Base-by-base conservation (phyloP, 371 early-diverging fungal genomes). In the Basidiobolus meristosporus region DNA sequence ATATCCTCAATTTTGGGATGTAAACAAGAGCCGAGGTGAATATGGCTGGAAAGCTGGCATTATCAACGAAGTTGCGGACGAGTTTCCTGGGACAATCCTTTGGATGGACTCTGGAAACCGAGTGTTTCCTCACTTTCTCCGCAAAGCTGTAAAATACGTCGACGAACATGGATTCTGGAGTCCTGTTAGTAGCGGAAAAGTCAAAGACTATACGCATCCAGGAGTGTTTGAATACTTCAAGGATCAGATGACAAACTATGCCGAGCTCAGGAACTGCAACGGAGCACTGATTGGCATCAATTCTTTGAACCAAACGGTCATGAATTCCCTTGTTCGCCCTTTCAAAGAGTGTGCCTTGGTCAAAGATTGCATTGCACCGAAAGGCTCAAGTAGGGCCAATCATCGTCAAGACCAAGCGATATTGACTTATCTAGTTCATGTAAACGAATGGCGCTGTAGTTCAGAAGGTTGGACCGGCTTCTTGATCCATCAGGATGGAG, bases 31-130 rank as follows among this genome's bases (percentile, higher is more conserved):
- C 14, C 59, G 66, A 9, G 75, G 75, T 31, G 69, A 74, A 45
- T 74, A 74, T 31, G 75, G 60, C 6, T 74, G 75, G 75, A 74
- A 74, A 42, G 61, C 69, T 1, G 75, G 75, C 7, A 70, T 71
- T 30, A 53, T 74, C 22, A 51, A 63, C 22, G 72, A 74, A 45
- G 65, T 69, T 2, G 53, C 65, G 0, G 43, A 59, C 5, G 46
- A 54, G 31, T 63, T 61, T 40, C 62, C 59, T 9, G 72, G 71
- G 0, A 38, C 60, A 2, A 31, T 71, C 2, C 51, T 71, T 0
- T 74, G 75, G 75, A 40, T 71, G 15, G 75, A 74, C 51, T 64
- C 72, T 0, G 75, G 75, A 15, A 26, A 26, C 9, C 26, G 26
- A 26, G 26, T 26, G 26, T 26, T 26, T 26, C 26, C 26, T 26